Evolutionary conservation across 2,329 filamentous ascomycete genomes (phyloP).

Genomic region (Cucurbitaria berberidis): DNA sequence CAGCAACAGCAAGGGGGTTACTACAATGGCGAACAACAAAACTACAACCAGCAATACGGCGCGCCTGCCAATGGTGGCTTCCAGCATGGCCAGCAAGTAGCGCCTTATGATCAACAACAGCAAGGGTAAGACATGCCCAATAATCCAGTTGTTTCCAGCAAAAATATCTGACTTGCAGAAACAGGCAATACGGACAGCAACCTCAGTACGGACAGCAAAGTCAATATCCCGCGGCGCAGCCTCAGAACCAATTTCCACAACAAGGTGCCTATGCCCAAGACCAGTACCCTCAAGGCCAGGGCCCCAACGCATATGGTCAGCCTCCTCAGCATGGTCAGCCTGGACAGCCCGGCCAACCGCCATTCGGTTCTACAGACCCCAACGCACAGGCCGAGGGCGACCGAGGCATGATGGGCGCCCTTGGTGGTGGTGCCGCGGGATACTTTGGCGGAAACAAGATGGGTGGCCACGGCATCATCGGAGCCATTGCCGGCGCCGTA

Average conservation of each 20-base stretch:
- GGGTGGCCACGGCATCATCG: conserved; percentile 62
- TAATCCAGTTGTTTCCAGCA: conserved; percentile 1
- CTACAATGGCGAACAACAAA: conserved; percentile 44
- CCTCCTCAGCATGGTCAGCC: too few relatives aligned
- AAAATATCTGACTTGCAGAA: conserved; percentile 20
- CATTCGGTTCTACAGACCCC: conserved; percentile 54
- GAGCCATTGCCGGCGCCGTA: conserved; percentile 64
- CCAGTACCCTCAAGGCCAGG: conserved; percentile 45
- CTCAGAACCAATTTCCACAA: conserved; percentile 49
- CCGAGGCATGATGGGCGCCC: conserved; percentile 62
- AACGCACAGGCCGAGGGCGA: conserved; percentile 59
- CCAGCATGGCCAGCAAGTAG: conserved; percentile 52
- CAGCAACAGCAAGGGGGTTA: conserved; percentile 31
- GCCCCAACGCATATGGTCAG: conserved; percentile 41
- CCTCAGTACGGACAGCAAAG: conserved; percentile 38
- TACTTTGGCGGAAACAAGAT: conserved; percentile 63
- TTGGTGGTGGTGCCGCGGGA: conserved; percentile 64
- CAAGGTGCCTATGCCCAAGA: conserved; percentile 49
- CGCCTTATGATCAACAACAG: conserved; percentile 43
- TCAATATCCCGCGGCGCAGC: conserved; percentile 41
- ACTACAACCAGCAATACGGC: conserved; percentile 50
- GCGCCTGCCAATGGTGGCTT: conserved; percentile 58
- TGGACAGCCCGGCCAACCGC: conserved; percentile 44
- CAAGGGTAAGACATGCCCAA: conserved; percentile 37
- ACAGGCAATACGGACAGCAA: conserved; percentile 34